Conservation (phyloP, 192 early-diverging fungal species). For the Piromyces sp. region DNA sequence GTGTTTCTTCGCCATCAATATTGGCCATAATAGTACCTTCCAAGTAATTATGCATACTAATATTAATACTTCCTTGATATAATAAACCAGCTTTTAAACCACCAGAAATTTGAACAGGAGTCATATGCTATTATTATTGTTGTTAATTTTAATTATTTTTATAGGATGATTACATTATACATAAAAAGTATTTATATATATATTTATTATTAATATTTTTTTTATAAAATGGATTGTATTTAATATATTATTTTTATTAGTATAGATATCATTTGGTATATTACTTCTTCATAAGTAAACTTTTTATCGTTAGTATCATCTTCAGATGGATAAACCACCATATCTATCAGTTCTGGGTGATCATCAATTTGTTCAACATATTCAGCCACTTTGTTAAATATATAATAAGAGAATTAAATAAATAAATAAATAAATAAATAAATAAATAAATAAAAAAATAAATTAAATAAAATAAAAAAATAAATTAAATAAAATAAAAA, state of each 20-base stretch:
- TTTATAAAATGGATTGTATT: no score
- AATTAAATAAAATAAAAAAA: no score
- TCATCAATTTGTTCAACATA: slow-evolving; percentile 57
- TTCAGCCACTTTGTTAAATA: slow-evolving; percentile 44
- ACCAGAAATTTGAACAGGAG: slow-evolving; percentile 54
- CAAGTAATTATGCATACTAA: slow-evolving; percentile 74
- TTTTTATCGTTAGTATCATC: slow-evolving; percentile 23
- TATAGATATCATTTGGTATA: not conserved
- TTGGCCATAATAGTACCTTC: slow-evolving; percentile 60
- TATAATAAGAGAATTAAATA: no score
- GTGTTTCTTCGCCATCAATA: slow-evolving; percentile 54
- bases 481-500: no score
- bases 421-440: not conserved
- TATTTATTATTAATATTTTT: no score
- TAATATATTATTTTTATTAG: no score
- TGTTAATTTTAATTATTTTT: not conserved
- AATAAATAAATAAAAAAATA: no score
- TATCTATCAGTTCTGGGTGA: slow-evolving; percentile 77
- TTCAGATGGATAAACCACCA: slow-evolving; percentile 48
- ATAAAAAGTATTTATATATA: no score
- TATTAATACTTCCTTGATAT: slow-evolving; percentile 61
- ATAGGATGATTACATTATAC: no score
- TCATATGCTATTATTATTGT: slow-evolving; percentile 37
- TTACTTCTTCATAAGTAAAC: slow-evolving; percentile 45
- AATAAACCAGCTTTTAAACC: slow-evolving; percentile 69